phyloP scores from a whole-genome alignment of 1,139 yeast genomes.

The Nakaseomyces delphensis region DNA sequence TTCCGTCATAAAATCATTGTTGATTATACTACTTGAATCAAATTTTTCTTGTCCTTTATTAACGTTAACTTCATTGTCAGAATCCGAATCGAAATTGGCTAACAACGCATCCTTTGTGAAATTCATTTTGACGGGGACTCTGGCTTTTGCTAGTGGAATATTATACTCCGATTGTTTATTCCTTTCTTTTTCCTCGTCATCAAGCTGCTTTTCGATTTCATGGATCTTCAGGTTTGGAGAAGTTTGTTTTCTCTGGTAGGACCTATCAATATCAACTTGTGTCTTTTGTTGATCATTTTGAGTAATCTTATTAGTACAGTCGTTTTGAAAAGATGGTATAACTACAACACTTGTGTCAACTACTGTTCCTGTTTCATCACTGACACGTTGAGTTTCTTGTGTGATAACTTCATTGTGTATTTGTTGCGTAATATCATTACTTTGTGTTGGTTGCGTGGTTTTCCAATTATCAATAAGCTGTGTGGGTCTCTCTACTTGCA shows the following conservation, averaged over 20 bases:
- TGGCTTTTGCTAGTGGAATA: not conserved
- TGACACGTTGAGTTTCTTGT: not conserved
- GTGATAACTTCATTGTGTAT: not conserved
- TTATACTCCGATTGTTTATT: constrained; percentile 12
- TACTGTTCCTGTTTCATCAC: not conserved
- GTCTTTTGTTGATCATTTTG: constrained; percentile 3
- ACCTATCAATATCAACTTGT: not conserved
- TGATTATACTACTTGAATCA: not conserved
- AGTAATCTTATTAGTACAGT: not conserved
- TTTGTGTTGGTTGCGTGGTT: constrained; percentile 7
- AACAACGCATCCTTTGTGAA: constrained; percentile 19
- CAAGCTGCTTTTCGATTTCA: constrained; percentile 16
- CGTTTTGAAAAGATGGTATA: not conserved
- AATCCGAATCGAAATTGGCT: constrained; percentile 17
- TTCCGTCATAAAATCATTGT: constrained; percentile 1
- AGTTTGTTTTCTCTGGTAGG: not conserved
- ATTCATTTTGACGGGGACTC: constrained; percentile 5
- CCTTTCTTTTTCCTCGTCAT: constrained; percentile 8
- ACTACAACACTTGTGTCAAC: not conserved
- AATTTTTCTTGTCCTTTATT: not conserved
- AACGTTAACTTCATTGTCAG: not conserved
- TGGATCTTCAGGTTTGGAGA: constrained; percentile 12
- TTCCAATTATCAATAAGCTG: not conserved
- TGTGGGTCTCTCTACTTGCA: not conserved
- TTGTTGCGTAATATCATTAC: constrained; percentile 2